Percentiles rank a stretch among this genome's conserved stretches.
Conservation (phyloP, 2,329 filamentous ascomycete genomes). For the Cadophora sp. region DNA sequence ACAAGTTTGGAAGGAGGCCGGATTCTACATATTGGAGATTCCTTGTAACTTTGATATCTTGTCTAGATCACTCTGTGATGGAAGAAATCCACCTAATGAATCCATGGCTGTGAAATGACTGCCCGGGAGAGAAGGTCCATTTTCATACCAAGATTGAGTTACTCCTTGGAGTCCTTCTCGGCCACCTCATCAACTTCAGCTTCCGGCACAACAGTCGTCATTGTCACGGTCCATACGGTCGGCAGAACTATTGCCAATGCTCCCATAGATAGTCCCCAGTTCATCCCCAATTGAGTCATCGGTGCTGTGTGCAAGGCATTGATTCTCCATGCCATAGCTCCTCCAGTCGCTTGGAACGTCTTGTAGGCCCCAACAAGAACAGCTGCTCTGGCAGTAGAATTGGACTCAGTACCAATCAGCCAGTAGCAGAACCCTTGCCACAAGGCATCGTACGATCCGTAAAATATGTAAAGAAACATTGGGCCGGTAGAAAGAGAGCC, state of each 20-base stretch:
- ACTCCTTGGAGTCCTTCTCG: background rate
- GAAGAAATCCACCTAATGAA: too few species aligned
- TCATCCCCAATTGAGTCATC: conserved; percentile 1
- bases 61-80: too few species aligned
- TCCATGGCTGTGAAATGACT: too few species aligned
- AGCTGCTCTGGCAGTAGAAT: conserved; percentile 2
- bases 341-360: conserved; percentile 2
- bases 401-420: conserved; percentile 4
- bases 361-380: conserved; percentile 3
- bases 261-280: background rate
- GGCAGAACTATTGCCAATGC: background rate
- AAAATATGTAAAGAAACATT: conserved; percentile 66
- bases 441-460: background rate
- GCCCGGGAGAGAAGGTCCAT: too few species aligned
- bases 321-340: conserved; percentile 10
- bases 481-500: conserved; percentile 62
- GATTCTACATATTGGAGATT: too few species aligned
- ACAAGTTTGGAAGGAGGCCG: too few species aligned
- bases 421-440: conserved; percentile 5
- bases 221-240: background rate
- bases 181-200: conserved; percentile 1
- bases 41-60: too few species aligned
- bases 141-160: too few species aligned
- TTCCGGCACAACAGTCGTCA: background rate
- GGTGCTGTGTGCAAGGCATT: background rate